phyloP scores from a whole-genome alignment of 1,139 yeast genomes.

The Geotrichum klebahnii region DNA sequence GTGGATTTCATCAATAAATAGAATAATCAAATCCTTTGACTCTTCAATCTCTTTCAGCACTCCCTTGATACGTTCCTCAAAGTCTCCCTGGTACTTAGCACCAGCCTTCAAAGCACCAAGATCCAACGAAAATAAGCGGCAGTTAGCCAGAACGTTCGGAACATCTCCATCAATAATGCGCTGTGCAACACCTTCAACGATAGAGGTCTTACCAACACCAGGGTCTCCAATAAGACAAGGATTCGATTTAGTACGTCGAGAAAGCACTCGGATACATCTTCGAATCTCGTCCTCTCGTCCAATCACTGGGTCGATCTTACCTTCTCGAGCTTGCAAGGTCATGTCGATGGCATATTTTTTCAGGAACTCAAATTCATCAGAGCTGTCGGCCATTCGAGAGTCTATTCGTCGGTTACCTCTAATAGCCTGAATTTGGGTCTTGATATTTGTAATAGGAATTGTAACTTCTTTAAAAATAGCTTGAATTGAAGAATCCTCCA shows the following conservation, averaged over 20 bases:
- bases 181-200: constrained; percentile 98
- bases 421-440: constrained; percentile 70
- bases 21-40: constrained; percentile 74
- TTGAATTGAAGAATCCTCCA: constrained; percentile 70
- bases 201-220: constrained; percentile 97
- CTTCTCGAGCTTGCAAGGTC: constrained; percentile 88
- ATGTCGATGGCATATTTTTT: constrained; percentile 86
- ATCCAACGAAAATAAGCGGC: constrained; percentile 83
- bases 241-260: constrained; percentile 95
- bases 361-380: constrained; percentile 75
- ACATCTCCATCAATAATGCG: constrained; percentile 92
- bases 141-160: constrained; percentile 74
- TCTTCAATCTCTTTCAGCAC: constrained; percentile 89
- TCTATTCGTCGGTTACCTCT: constrained; percentile 92
- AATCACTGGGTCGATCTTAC: constrained; percentile 93
- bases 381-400: constrained; percentile 88
- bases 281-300: constrained; percentile 98
- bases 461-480: constrained; percentile 66
- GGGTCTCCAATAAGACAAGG: constrained; percentile 97
- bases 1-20: constrained; percentile 93
- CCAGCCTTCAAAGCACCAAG: constrained; percentile 96
- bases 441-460: constrained; percentile 64
- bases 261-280: constrained; percentile 84
- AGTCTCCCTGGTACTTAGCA: constrained; percentile 96
- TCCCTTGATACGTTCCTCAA: constrained; percentile 95